These are phyloP conservation scores for Anthoceros angustus DNA, from an alignment of 225 moss, liverwort and hornwort genomes.

Conservation along the genomic window DNA sequence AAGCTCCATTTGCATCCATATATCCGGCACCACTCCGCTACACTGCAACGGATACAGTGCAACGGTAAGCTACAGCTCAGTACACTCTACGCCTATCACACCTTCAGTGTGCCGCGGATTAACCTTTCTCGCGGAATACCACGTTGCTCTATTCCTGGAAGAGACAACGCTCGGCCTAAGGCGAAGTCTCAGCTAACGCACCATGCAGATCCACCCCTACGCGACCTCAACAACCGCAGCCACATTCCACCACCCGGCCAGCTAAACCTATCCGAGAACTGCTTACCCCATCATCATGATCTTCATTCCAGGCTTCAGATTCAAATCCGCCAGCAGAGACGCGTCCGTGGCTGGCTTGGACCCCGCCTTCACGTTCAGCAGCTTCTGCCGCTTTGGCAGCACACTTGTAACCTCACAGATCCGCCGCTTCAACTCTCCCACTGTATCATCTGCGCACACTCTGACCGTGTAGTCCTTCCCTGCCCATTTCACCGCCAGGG, in stretches of 20 bases:
- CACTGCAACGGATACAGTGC: slow-evolving; percentile 27
- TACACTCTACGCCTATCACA: slow-evolving; percentile 71
- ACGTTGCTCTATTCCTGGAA: slow-evolving; percentile 66
- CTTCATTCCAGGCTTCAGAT: slow-evolving; percentile 65
- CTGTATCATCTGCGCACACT: slow-evolving; percentile 77
- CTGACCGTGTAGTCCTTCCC: slow-evolving; percentile 79
- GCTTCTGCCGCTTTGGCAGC: slow-evolving; percentile 88
- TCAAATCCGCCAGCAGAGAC: slow-evolving; percentile 57
- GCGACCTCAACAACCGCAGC: background rate
- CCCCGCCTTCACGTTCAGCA: slow-evolving; percentile 82
- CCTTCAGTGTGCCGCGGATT: slow-evolving; percentile 61
- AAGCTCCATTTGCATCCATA: background rate
- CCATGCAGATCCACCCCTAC: background rate
- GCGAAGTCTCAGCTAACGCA: slow-evolving; percentile 15
- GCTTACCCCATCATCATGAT: slow-evolving; percentile 94
- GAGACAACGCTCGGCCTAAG: slow-evolving; percentile 96
- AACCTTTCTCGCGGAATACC: slow-evolving; percentile 99
- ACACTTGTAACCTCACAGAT: slow-evolving; percentile 88
- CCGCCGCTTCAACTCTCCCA: slow-evolving; percentile 92
- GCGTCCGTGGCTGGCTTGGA: slow-evolving; percentile 71
- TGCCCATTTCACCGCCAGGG: slow-evolving; percentile 78
- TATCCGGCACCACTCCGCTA: slow-evolving; percentile 9
- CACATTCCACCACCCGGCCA: background rate
- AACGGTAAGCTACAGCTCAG: slow-evolving; percentile 19
- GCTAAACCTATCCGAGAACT: background rate